Evolutionary conservation across 306 rosid species (phyloP).

Genomic region (Medicago arabica): DNA sequence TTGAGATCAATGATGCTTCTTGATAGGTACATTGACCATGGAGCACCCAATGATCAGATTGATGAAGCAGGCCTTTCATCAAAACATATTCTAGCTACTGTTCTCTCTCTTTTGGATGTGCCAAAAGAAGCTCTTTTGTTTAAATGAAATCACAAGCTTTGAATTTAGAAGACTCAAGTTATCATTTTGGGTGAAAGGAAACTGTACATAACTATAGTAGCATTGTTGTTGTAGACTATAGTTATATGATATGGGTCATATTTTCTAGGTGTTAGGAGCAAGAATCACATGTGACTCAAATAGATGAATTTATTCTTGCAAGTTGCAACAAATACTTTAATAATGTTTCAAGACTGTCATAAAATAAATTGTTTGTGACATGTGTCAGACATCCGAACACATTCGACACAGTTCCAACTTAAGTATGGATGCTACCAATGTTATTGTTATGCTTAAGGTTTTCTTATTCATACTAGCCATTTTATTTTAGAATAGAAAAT

Average conservation of each 20-base stretch:
- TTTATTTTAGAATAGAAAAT: too few relatives aligned
- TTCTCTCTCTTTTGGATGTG: constrained; percentile 69
- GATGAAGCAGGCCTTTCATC: constrained; percentile 84
- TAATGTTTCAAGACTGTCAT: not conserved
- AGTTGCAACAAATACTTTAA: not conserved
- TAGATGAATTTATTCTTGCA: not conserved
- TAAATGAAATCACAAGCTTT: constrained; percentile 42
- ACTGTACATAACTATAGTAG: constrained; percentile 15
- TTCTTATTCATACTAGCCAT: not conserved
- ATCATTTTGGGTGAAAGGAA: constrained; percentile 13
- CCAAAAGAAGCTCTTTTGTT: constrained; percentile 74
- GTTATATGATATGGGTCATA: not conserved
- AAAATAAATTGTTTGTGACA: too few relatives aligned
- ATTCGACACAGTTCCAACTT: too few relatives aligned
- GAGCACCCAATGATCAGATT: constrained; percentile 71
- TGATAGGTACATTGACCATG: constrained; percentile 91
- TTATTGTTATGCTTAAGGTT: not conserved
- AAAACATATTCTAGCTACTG: constrained; percentile 75
- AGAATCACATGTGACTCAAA: constrained; percentile 5
- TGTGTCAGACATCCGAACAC: too few relatives aligned
- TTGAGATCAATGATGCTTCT: constrained; percentile 91
- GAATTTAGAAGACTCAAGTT: constrained; percentile 10
- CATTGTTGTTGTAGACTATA: not conserved
- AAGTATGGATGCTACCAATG: not conserved
- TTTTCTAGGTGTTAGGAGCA: not conserved